These are phyloP conservation scores for Bullera alba DNA, from an alignment of 768 basidiomycete species.

Conservation along the genomic window DNA sequence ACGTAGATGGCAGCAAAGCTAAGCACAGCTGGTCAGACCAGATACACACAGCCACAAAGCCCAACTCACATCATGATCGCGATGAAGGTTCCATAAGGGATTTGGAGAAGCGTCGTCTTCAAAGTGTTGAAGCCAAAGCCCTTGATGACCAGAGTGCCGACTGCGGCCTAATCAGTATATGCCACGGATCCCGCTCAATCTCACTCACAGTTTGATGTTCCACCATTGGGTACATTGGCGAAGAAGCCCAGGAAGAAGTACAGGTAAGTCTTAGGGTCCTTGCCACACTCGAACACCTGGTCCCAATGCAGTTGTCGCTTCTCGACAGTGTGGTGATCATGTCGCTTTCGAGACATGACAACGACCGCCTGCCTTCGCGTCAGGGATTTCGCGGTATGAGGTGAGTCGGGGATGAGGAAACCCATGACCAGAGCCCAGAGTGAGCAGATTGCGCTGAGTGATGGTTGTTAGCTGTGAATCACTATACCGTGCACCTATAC, in stretches of 20 bases:
- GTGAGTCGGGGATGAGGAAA: constrained; percentile 35
- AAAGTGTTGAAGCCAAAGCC: constrained; percentile 25
- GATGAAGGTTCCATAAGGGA: constrained; percentile 34
- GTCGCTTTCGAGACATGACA: constrained; percentile 35
- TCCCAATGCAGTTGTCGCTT: constrained; percentile 36
- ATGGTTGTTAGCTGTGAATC: constrained; percentile 6
- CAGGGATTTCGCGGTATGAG: constrained; percentile 27
- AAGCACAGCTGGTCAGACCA: background rate
- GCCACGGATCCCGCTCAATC: background rate
- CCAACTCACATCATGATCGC: constrained; percentile 18
- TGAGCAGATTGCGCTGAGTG: constrained; percentile 32
- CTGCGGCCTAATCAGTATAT: constrained; percentile 2
- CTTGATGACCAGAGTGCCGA: constrained; percentile 28
- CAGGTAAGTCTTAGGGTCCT: constrained; percentile 37
- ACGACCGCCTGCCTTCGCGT: constrained; percentile 39
- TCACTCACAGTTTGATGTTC: constrained; percentile 21
- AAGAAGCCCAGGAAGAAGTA: constrained; percentile 44
- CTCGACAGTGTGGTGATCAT: constrained; percentile 43
- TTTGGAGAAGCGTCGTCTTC: constrained; percentile 27
- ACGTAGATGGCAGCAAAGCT: constrained; percentile 20
- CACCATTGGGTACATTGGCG: constrained; percentile 39
- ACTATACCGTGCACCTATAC: background rate
- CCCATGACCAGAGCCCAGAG: constrained; percentile 32
- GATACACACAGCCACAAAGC: background rate
- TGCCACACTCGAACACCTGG: constrained; percentile 28